Percentiles rank a stretch among this genome's conserved stretches.
Conservation (phyloP, 495 filamentous ascomycete species). For the Darksidea phi region DNA sequence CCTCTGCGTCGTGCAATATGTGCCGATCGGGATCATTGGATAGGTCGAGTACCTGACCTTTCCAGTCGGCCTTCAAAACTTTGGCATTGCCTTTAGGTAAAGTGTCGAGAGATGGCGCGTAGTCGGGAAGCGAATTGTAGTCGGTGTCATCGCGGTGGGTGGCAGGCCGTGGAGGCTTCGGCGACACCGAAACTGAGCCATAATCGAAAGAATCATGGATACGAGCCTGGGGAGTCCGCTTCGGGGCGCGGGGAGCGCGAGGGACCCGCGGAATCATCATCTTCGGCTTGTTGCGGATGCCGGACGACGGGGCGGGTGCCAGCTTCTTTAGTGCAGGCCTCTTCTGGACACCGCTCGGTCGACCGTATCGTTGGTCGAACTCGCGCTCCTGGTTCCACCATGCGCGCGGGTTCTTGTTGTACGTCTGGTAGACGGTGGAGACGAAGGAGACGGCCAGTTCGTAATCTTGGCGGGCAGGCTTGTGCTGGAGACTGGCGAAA, state of each 20-base stretch:
- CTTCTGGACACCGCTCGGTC: conserved; percentile 25
- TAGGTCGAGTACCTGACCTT: conserved; percentile 76
- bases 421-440: conserved; percentile 25
- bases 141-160: conserved; percentile 81
- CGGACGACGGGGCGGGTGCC: conserved; percentile 32
- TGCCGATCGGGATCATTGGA: conserved; percentile 73
- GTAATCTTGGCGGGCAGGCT: conserved; percentile 37
- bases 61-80: conserved; percentile 82
- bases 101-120: conserved; percentile 68
- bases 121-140: conserved; percentile 75
- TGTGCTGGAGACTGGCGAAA: conserved; percentile 18
- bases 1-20: conserved; percentile 76
- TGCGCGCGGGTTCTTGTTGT: conserved; percentile 31
- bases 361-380: conserved; percentile 28
- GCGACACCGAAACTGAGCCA: conserved; percentile 24
- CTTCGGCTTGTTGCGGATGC: conserved; percentile 30
- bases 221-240: conserved; percentile 31
- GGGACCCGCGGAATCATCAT: conserved; percentile 27
- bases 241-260: conserved; percentile 30
- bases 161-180: conserved; percentile 36
- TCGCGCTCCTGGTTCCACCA: conserved; percentile 34
- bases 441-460: conserved; percentile 29
- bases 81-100: conserved; percentile 62
- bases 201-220: conserved; percentile 35
- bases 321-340: conserved; percentile 28